A percentile compares a stretch with the other conserved stretches of the same genome.
These are phyloP conservation scores for Salix caprea DNA, from an alignment of 345 rosid genomes.

Conservation along the genomic window DNA sequence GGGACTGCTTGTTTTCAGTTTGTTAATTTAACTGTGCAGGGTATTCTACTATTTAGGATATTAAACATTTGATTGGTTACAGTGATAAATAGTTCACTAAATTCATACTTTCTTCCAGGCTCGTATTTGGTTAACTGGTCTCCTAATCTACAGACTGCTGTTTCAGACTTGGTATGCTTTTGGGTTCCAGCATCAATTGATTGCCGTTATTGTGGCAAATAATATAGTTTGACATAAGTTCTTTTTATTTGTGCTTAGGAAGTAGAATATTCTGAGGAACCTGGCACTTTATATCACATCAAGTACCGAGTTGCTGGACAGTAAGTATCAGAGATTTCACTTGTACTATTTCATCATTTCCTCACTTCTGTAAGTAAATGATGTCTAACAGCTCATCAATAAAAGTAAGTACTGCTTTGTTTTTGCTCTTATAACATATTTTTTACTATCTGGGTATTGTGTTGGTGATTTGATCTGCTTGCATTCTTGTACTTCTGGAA, in stretches of 20 bases:
- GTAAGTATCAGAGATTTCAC: conserved; percentile 45
- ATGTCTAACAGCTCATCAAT: background rate
- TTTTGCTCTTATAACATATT: background rate
- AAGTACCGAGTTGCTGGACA: conserved; percentile 96
- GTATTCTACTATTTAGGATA: background rate
- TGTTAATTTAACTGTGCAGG: background rate
- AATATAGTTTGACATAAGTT: conserved; percentile 5
- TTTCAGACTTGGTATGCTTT: conserved; percentile 83
- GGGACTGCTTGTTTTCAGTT: background rate
- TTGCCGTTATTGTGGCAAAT: background rate
- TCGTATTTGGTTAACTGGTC: conserved; percentile 99
- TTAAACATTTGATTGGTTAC: background rate
- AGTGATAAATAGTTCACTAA: conserved; percentile 13
- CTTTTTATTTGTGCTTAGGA: conserved; percentile 47
- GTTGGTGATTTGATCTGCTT: background rate
- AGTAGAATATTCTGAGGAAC: conserved; percentile 98
- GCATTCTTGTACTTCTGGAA: background rate
- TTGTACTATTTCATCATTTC: background rate
- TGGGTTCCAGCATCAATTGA: conserved; percentile 16
- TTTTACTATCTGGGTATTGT: background rate
- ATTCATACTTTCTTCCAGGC: conserved; percentile 45
- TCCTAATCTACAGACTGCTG: conserved; percentile 95
- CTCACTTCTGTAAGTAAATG: background rate
- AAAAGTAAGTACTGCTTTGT: too few relatives aligned
- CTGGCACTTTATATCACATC: conserved; percentile 75